A percentile compares a stretch with the other conserved stretches of the same genome.
Evolutionary conservation across 164 flowering plant species (phyloP).

Genomic region (Hamamelis virginiana): DNA sequence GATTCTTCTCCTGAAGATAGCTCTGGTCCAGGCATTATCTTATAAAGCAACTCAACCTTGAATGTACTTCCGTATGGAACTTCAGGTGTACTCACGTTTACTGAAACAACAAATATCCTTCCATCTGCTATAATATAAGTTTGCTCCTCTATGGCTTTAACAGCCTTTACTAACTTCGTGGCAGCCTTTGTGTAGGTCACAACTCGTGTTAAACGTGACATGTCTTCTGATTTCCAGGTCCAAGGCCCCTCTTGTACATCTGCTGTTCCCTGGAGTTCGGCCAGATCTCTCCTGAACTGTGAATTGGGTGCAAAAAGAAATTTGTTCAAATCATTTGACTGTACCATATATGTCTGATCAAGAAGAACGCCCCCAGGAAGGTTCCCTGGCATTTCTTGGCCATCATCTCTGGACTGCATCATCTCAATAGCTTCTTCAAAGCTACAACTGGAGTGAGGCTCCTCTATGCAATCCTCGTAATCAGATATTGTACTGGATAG

Average conservation of each 20-base stretch:
- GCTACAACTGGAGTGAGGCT: slow-evolving; percentile 24
- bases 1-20: slow-evolving; percentile 59
- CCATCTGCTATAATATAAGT: slow-evolving; percentile 58
- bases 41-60: slow-evolving; percentile 65
- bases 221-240: slow-evolving; percentile 51
- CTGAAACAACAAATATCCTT: slow-evolving; percentile 50
- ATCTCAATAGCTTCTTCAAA: slow-evolving; percentile 61
- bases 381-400: slow-evolving; percentile 56
- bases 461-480: slow-evolving; percentile 42
- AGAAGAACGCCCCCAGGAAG: slow-evolving; percentile 66
- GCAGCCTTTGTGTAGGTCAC: slow-evolving; percentile 69
- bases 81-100: slow-evolving; percentile 66
- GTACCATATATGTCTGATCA: slow-evolving; percentile 46
- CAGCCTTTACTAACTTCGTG: slow-evolving; percentile 67
- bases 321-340: slow-evolving; percentile 47
- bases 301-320: slow-evolving; percentile 67
- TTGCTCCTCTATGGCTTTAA: slow-evolving; percentile 75
- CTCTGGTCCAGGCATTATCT: slow-evolving; percentile 55
- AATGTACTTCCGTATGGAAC: slow-evolving; percentile 79
- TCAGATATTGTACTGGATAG: slow-evolving; percentile 42
- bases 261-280: slow-evolving; percentile 54
- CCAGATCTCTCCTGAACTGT: slow-evolving; percentile 59
- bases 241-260: slow-evolving; percentile 72
- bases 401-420: slow-evolving; percentile 38
- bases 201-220: slow-evolving; percentile 42